A percentile compares a stretch with the other conserved stretches of the same genome.
Conservation (phyloP, 75 land plant genomes). For the Selaginella moellendorffii region DNA sequence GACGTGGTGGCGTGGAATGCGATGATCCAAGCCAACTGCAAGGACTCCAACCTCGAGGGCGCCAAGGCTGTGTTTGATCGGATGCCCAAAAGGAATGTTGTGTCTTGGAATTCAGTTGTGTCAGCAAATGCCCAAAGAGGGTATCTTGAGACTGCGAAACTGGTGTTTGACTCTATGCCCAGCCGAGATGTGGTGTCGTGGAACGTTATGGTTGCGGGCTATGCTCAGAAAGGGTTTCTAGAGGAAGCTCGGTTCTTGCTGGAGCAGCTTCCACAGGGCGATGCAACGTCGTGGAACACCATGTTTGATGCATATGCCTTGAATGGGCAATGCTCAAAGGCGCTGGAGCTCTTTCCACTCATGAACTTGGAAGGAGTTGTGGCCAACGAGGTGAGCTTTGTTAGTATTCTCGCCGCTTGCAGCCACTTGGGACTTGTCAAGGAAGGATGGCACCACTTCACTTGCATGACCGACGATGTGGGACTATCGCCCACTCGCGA, state of each 20-base stretch:
- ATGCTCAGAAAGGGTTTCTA: constrained; percentile 15
- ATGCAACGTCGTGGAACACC: constrained; percentile 11
- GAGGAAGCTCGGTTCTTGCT: constrained; percentile 8
- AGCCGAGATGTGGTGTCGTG: not conserved
- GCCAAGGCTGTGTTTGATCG: not conserved
- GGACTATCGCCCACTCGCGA: constrained; percentile 26
- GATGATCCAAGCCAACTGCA: not conserved
- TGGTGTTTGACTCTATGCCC: not conserved
- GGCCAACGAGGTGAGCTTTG: constrained; percentile 6
- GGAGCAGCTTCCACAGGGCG: not conserved
- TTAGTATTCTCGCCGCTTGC: constrained; percentile 13
- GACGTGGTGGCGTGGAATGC: not conserved
- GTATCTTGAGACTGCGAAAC: not conserved
- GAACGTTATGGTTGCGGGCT: constrained; percentile 3
- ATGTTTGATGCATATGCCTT: constrained; percentile 16
- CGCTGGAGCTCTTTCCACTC: constrained; percentile 9
- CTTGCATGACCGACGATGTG: constrained; percentile 16
- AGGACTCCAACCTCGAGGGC: not conserved
- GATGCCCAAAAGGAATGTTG: not conserved
- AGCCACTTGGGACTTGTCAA: constrained; percentile 18
- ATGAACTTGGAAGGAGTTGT: constrained; percentile 9
- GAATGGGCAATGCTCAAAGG: constrained; percentile 7
- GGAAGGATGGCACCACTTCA: constrained; percentile 36
- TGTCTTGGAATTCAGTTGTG: not conserved
- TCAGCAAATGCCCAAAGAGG: not conserved